Conservation (phyloP, 2,329 filamentous ascomycete species). For the Albophoma yamanashiensis region DNA sequence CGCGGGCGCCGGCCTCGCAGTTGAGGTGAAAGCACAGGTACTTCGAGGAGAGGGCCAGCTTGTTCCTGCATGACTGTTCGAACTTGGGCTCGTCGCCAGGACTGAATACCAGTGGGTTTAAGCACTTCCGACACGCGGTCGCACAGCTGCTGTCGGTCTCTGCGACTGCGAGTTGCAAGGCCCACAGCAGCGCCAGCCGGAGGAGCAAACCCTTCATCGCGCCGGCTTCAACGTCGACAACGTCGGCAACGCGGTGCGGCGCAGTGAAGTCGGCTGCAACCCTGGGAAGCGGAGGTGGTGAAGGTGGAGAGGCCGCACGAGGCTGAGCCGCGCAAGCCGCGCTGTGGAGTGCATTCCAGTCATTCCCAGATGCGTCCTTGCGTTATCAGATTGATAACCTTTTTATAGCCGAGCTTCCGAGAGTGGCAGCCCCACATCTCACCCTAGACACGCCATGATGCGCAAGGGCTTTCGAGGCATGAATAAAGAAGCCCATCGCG, state of each 20-base stretch:
- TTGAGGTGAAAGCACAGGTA: conserved; percentile 3
- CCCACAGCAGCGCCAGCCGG: not conserved
- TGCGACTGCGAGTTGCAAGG: not conserved
- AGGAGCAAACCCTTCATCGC: not conserved
- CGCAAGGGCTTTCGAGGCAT: too few species aligned
- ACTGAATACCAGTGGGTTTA: not conserved
- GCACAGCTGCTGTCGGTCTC: not conserved
- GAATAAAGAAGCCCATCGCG: too few species aligned
- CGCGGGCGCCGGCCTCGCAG: conserved; percentile 1
- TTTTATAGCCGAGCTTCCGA: too few species aligned
- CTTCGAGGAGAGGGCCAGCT: not conserved
- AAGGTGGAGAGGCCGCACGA: not conserved
- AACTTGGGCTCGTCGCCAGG: not conserved
- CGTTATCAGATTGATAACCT: too few species aligned
- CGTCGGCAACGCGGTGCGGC: not conserved
- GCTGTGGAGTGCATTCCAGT: not conserved
- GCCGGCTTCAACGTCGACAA: not conserved
- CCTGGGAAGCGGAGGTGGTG: not conserved
- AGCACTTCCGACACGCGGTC: not conserved
- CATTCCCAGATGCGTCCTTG: not conserved
- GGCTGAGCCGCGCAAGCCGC: too few species aligned
- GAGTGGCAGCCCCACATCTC: too few species aligned
- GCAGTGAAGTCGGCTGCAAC: not conserved
- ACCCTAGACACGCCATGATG: too few species aligned
- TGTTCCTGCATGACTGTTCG: not conserved